phyloP scores from a whole-genome alignment of 805 yeast species.

The Candida mattraensis region DNA sequence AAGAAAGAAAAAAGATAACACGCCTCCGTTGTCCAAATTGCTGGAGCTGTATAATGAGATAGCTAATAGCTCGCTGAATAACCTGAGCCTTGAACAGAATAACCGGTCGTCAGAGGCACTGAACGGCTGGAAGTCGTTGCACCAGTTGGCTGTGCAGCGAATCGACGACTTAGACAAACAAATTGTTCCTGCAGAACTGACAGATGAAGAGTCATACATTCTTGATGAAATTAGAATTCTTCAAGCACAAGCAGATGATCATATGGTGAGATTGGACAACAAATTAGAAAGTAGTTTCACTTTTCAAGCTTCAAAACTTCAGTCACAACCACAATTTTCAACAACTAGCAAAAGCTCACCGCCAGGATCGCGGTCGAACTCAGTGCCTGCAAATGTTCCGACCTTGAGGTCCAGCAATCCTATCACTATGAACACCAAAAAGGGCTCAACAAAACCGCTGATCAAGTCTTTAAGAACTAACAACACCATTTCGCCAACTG shows the following conservation, averaged over 20 bases:
- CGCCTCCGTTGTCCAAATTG: constrained; percentile 60
- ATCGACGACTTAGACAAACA: constrained; percentile 52
- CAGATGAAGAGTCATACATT: constrained; percentile 47
- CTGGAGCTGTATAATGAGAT: constrained; percentile 61
- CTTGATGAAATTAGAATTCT: constrained; percentile 39
- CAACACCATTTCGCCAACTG: constrained; percentile 6
- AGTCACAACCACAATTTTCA: constrained; percentile 5
- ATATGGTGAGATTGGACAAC: constrained; percentile 38
- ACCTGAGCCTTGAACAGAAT: constrained; percentile 57
- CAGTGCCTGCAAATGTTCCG: constrained; percentile 22
- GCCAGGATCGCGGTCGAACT: constrained; percentile 17
- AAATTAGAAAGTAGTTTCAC: constrained; percentile 15
- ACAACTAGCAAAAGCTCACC: constrained; percentile 9
- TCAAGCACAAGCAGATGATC: constrained; percentile 37
- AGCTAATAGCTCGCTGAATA: constrained; percentile 57
- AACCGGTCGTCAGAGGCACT: constrained; percentile 54
- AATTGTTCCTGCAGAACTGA: constrained; percentile 32
- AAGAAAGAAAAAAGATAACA: constrained; percentile 58
- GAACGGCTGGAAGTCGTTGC: constrained; percentile 74
- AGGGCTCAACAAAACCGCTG: constrained; percentile 19
- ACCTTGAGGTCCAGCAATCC: constrained; percentile 32
- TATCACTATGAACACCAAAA: constrained; percentile 30
- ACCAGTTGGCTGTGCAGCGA: constrained; percentile 56
- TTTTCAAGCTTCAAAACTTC: constrained; percentile 10
- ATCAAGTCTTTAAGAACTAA: constrained; percentile 23